A percentile compares a stretch with the other conserved stretches of the same genome.
These are phyloP conservation scores for Cymodocea nodosa DNA, from an alignment of 116 monocot genomes.

Conservation along the genomic window DNA sequence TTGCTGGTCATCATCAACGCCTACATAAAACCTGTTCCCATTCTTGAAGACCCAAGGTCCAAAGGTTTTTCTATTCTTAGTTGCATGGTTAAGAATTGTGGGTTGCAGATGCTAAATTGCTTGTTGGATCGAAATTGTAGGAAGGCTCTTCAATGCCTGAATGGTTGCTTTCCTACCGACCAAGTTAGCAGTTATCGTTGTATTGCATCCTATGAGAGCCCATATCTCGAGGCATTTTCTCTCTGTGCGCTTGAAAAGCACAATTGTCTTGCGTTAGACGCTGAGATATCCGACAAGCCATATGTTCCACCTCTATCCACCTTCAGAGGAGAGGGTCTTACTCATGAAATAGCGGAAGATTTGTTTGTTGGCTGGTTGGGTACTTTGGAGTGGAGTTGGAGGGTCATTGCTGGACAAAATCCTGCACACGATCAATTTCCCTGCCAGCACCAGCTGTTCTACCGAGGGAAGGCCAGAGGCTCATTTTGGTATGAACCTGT, in stretches of 20 bases:
- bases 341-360: conserved; percentile 80
- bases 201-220: conserved; percentile 83
- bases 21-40: conserved; percentile 58
- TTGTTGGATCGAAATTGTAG: conserved; percentile 74
- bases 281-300: conserved; percentile 67
- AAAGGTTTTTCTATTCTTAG: conserved; percentile 77
- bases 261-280: conserved; percentile 77
- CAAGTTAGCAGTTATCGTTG: conserved; percentile 88
- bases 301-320: conserved; percentile 29
- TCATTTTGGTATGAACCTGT: conserved; percentile 93
- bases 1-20: conserved; percentile 74
- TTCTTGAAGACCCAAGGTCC: conserved; percentile 63
- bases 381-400: conserved; percentile 72
- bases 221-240: conserved; percentile 72
- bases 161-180: conserved; percentile 68
- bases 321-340: conserved; percentile 51
- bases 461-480: conserved; percentile 66
- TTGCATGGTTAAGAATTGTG: conserved; percentile 84
- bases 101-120: conserved; percentile 61
- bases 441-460: conserved; percentile 82
- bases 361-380: conserved; percentile 88
- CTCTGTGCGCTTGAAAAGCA: conserved; percentile 78
- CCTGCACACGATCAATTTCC: conserved; percentile 93
- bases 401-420: conserved; percentile 80
- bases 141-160: conserved; percentile 83